Conservation (phyloP, 2,329 filamentous ascomycete species). For the Penicillium sp. region DNA sequence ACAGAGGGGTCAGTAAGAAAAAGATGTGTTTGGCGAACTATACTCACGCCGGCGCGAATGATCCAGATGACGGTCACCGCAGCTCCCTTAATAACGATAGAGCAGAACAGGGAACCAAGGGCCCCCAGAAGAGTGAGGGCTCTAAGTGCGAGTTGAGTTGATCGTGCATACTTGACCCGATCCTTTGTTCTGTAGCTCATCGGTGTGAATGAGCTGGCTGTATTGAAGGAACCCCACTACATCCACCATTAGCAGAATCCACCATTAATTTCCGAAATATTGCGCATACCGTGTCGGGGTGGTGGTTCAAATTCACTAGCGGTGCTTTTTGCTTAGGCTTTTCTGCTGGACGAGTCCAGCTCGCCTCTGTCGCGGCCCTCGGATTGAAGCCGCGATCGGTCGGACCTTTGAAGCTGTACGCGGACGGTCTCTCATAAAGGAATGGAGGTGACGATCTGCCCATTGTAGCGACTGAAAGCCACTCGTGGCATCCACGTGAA, state of each 20-base stretch:
- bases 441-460: slow-evolving; percentile 58
- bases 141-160: slow-evolving; percentile 60
- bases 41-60: slow-evolving; percentile 63
- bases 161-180: slow-evolving; percentile 61
- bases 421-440: slow-evolving; percentile 56
- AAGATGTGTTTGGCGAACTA: neutral
- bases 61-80: slow-evolving; percentile 62
- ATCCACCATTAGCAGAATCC: slow-evolving; percentile 9
- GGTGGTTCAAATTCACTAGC: slow-evolving; percentile 70
- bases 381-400: slow-evolving; percentile 65
- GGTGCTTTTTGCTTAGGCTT: slow-evolving; percentile 64
- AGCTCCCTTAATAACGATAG: slow-evolving; percentile 66
- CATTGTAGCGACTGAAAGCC: slow-evolving; percentile 30
- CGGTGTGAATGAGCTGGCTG: slow-evolving; percentile 49
- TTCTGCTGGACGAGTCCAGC: slow-evolving; percentile 54
- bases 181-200: slow-evolving; percentile 63
- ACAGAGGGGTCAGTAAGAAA: slow-evolving; percentile 2
- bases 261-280: neutral
- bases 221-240: slow-evolving; percentile 50
- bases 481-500: slow-evolving; percentile 29
- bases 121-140: slow-evolving; percentile 59
- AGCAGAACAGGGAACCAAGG: slow-evolving; percentile 61
- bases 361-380: slow-evolving; percentile 72
- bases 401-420: slow-evolving; percentile 46
- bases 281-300: slow-evolving; percentile 64